Base-by-base conservation (phyloP, 352 stramenopile species). In the Phytophthora fragariae region DNA sequence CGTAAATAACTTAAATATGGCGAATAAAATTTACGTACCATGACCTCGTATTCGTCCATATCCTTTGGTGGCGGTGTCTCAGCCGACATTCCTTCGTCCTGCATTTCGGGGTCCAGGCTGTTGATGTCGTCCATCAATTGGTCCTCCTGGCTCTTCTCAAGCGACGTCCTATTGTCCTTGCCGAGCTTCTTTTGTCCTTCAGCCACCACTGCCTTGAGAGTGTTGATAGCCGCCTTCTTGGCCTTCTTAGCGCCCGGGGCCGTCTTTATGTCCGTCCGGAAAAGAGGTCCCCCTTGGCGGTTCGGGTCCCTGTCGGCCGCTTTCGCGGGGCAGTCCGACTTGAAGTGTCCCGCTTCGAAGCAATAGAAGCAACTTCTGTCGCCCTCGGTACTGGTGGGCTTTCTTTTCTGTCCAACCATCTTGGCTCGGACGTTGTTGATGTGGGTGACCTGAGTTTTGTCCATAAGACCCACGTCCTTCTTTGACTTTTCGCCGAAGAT, bases 401-500 rank as follows among this genome's bases (percentile, higher is more conserved):
- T n/a, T n/a, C n/a, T n/a, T n/a, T n/a, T n/a, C n/a, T n/a, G n/a
- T n/a, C n/a, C n/a, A n/a, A n/a, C n/a, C n/a, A n/a, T n/a, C n/a
- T n/a, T n/a, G n/a, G n/a, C n/a, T n/a, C n/a, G n/a, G n/a, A n/a
- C n/a, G n/a, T n/a, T n/a, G n/a, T n/a, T n/a, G n/a, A n/a, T n/a
- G n/a, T n/a, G 5, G 3, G 64, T 55, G 19, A 61, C 59, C n/a
- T 61, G 19, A 6, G 37, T 44, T 5, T 44, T 44, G 10, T 15
- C 8, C 37, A 15, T 44, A 44, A 44, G 37, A 9, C n/a, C 17
- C 1, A 68, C 27, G 21, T 72, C 63, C 7, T 68, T 65, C 4
- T 72, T 68, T 24, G 37, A 68, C n/a, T 76, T 76, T 0, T 71
- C 52, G 1, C 47, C 50, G 8, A 75, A 70, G 1, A 44, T 44